Conservation (phyloP, 2,329 filamentous ascomycete genomes). For the Fusarium transvaalense region DNA sequence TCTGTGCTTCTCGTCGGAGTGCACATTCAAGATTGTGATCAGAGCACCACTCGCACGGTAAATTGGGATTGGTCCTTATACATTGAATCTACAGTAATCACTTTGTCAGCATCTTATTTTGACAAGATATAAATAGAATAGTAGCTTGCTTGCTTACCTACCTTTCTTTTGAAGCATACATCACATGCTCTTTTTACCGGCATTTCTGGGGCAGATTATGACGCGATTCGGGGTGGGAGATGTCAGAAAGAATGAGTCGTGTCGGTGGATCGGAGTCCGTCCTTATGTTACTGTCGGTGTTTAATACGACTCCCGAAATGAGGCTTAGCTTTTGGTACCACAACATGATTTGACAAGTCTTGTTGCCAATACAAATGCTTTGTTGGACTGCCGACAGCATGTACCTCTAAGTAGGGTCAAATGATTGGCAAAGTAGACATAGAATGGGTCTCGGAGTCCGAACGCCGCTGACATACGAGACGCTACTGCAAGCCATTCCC, state of each 20-base stretch:
- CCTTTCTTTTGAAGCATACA: conserved; percentile 12
- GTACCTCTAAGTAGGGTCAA: not conserved
- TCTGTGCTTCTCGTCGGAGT: not conserved
- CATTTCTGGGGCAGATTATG: not conserved
- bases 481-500: not conserved
- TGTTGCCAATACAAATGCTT: too few relatives aligned
- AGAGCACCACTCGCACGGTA: conserved; percentile 1
- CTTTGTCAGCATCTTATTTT: not conserved
- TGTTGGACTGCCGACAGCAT: too few relatives aligned
- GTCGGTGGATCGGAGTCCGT: not conserved
- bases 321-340: not conserved
- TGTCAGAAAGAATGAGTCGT: not conserved
- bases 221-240: not conserved
- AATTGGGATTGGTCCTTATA: not conserved
- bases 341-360: too few relatives aligned
- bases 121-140: too few relatives aligned
- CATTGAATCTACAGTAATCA: conserved; percentile 10
- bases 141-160: too few relatives aligned
- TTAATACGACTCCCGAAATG: not conserved
- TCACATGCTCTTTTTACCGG: conserved; percentile 10
- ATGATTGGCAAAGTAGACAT: not conserved
- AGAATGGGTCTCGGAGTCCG: not conserved
- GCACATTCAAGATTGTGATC: conserved; percentile 3
- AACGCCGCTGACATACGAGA: not conserved
- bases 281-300: not conserved